Percentiles rank a stretch among this genome's conserved stretches.
These are phyloP conservation scores for Ilyonectria mors-panacis DNA, from an alignment of 2,329 filamentous ascomycete genomes.

Conservation along the genomic window DNA sequence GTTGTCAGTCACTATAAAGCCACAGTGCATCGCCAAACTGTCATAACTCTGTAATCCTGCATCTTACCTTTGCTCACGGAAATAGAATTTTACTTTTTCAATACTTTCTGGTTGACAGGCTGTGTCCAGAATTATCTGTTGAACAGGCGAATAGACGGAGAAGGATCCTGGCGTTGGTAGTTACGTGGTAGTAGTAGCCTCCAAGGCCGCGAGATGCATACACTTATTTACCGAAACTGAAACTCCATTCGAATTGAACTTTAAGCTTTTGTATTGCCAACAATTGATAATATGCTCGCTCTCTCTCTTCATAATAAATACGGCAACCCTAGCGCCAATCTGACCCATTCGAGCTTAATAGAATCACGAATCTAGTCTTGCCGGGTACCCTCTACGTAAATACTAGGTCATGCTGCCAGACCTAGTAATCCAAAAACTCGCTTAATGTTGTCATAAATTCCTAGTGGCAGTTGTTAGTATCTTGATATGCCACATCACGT, in stretches of 20 bases:
- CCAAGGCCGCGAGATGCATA: not conserved
- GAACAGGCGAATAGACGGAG: no score
- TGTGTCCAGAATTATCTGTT: no score
- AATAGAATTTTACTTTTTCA: no score
- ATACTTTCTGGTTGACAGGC: no score
- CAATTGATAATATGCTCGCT: not conserved
- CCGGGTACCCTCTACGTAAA: not conserved
- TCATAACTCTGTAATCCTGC: no score
- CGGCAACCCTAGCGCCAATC: not conserved
- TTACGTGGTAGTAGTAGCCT: not conserved
- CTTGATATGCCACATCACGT: no score
- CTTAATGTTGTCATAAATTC: slow-evolving; percentile 81
- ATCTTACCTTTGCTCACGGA: no score
- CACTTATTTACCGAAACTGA: not conserved
- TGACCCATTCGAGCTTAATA: not conserved
- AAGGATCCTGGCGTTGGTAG: not conserved
- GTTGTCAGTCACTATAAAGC: no score
- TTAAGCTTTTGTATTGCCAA: not conserved
- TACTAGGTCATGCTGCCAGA: no score
- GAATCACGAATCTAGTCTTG: not conserved
- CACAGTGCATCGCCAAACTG: no score
- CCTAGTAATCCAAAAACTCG: slow-evolving; percentile 75
- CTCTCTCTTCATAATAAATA: not conserved
- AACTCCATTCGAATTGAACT: not conserved
- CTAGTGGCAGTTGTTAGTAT: slow-evolving; percentile 55